Evolutionary conservation across 2,329 filamentous ascomycete genomes (phyloP), one percentile per base, ranked within the genome.

Genomic region (Alternaria brassicae): DNA sequence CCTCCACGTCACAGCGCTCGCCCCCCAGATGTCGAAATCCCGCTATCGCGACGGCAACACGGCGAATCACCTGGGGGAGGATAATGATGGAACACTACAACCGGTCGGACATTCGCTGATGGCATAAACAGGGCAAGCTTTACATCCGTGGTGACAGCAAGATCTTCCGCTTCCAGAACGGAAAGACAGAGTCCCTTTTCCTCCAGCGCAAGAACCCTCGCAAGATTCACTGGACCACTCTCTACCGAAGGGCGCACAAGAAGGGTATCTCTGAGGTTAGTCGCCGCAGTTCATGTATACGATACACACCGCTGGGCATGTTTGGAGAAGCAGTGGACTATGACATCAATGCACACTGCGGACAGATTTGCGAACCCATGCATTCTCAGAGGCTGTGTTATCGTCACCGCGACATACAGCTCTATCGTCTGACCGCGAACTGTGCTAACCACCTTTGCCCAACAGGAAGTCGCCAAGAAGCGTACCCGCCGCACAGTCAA

Each of bases 201-300:
- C 92, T 98, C 77, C 95, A 99, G 89, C 94, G 95, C 88, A 99
- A 99, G 92, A 99, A 99, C 90, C 95, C 95, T 82, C 94, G 95
- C 84, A 93, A 94, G 82, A 98, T 99, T 84, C 90, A 94, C 76
- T 99, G 95, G 95, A 99, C 95, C 74, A 90, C 93, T 78, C 91
- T 99, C 71, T 99, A 92, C 92, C 90, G 95, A 83, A 91, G 94
- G 85, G 92, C 96, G 86, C 94, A 97, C 91, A 95, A 93, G 88
- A 99, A 99, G 93, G 95, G 95, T 90, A 96, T 98, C 86, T 96
- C 94, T 88, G 95, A 99, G 93, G 95, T 98, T 90, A 86, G 75
- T 77, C 52, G 55, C 52, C 56, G 10, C 62, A 50, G 37, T 50
- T 34, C 54, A 56, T 51, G 45, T 23, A 6, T 25, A 55, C 36